phyloP scores from a whole-genome alignment of 768 basidiomycete genomes.

The Agaricus subrufescens region DNA sequence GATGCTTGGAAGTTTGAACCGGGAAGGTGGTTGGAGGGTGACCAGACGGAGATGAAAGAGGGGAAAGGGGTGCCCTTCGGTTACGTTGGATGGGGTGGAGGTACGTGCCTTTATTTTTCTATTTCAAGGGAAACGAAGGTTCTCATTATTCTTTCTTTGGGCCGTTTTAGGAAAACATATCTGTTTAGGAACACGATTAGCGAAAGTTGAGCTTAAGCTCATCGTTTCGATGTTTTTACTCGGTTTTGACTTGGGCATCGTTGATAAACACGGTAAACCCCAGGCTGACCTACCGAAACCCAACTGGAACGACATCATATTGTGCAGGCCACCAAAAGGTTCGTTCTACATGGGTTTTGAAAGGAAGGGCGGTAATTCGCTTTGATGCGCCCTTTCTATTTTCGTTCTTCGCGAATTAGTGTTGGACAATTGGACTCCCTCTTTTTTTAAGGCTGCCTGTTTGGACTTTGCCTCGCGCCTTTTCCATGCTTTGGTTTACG shows the following conservation, averaged over 20 bases:
- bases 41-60: constrained; percentile 21
- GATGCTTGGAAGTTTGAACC: constrained; percentile 81
- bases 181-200: constrained; percentile 72
- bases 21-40: constrained; percentile 23
- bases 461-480: not conserved
- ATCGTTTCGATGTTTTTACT: constrained; percentile 63
- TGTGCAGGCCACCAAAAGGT: constrained; percentile 57
- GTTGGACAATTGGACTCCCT: not conserved
- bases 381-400: constrained; percentile 20
- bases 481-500: constrained; percentile 7
- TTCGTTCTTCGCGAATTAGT: not conserved
- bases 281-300: constrained; percentile 48
- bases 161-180: constrained; percentile 52
- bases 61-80: constrained; percentile 38
- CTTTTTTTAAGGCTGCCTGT: not conserved
- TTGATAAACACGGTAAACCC: constrained; percentile 47
- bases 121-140: not conserved
- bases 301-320: constrained; percentile 75
- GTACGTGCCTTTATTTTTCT: constrained; percentile 35
- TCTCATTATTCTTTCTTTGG: not conserved
- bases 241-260: constrained; percentile 54
- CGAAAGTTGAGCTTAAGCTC: constrained; percentile 70
- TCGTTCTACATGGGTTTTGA: constrained; percentile 52
- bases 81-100: constrained; percentile 79
- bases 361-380: constrained; percentile 24